Evolutionary conservation across 768 basidiomycete genomes (phyloP), one percentile per base, ranked within the genome.

Genomic region (Arthromyces matolae): DNA sequence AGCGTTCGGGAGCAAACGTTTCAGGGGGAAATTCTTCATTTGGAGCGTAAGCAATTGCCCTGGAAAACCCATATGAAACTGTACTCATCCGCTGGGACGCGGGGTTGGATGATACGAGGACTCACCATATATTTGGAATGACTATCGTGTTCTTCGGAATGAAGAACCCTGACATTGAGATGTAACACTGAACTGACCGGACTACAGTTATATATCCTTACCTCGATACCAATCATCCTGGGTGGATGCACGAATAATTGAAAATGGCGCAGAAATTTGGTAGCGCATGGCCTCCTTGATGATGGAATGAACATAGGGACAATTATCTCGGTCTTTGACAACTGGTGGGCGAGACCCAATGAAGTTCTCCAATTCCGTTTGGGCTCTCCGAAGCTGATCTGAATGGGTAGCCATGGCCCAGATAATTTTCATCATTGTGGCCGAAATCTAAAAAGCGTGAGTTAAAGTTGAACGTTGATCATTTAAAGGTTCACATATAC

Each of bases 1-100:
- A 44, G 20, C 42, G 32, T 13, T 44, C 42, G 5, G 42, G 42
- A 31, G 32, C 42, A 24, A 44, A 44, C 3, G n/a, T 43, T 5
- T 43, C 42, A n/a, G 42, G 29, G 7, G 42, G 20, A 33, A 32
- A 43, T 4, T 33, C 10, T 5, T 2, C 23, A 22, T 33, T 10
- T 1, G 3, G 18, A 5, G 18, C 42, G 13, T 16, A 16, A 9
- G 42, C 13, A n/a, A 44, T 18, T 16, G 42, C 42, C 42, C 42
- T 44, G 16, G 19, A 22, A 33, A 23, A 22, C 13, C 8, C 5
- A 20, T 8, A 18, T 14, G 20, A 4, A 42, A 9, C 6, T 19
- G 22, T 31, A 31, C 29, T 14, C n/a, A n/a, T 31, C 14, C 8
- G 22, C 16, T 5, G 24, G 23, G 28, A 25, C 6, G 28, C 24